Evolutionary conservation across 768 basidiomycete genomes (phyloP).

Genomic region (Termitomyces sp.): DNA sequence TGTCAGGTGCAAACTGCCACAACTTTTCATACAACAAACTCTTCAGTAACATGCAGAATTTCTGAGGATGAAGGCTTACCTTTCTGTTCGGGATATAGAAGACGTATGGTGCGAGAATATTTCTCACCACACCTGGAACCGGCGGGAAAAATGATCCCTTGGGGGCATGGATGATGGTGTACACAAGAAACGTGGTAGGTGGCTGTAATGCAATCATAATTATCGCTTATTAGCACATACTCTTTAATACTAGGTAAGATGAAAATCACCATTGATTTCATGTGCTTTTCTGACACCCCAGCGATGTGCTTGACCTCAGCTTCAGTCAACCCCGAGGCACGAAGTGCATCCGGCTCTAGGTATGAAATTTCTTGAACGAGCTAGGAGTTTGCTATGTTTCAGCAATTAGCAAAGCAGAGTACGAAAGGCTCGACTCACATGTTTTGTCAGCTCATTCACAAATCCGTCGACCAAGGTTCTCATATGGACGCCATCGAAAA

Average conservation of each 20-base stretch:
- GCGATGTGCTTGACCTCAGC: slow-evolving; percentile 15
- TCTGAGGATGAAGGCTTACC: slow-evolving; percentile 1
- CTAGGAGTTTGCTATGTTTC: neutral
- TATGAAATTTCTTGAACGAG: slow-evolving; percentile 15
- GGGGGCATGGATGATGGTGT: slow-evolving; percentile 13
- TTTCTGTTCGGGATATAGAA: slow-evolving; percentile 14
- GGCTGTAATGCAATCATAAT: neutral
- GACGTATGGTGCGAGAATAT: slow-evolving; percentile 13
- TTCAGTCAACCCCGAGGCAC: slow-evolving; percentile 17
- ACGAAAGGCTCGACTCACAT: slow-evolving; percentile 2
- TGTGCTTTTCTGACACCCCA: slow-evolving; percentile 14
- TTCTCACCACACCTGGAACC: slow-evolving; percentile 13
- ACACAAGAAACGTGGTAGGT: slow-evolving; percentile 14
- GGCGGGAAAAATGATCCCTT: slow-evolving; percentile 16
- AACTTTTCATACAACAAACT: neutral
- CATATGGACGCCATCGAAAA: slow-evolving; percentile 8
- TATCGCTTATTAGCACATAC: neutral
- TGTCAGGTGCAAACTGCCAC: slow-evolving; percentile 4
- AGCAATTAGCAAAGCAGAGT: neutral
- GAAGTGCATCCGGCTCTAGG: slow-evolving; percentile 14
- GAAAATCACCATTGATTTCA: slow-evolving; percentile 17
- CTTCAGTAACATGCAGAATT: neutral
- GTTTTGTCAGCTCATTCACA: slow-evolving; percentile 9
- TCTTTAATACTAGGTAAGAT: too few relatives aligned
- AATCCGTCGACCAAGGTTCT: slow-evolving; percentile 11